Conservation (phyloP, 2,329 filamentous ascomycete species). For the Aspergillus amoenus region DNA sequence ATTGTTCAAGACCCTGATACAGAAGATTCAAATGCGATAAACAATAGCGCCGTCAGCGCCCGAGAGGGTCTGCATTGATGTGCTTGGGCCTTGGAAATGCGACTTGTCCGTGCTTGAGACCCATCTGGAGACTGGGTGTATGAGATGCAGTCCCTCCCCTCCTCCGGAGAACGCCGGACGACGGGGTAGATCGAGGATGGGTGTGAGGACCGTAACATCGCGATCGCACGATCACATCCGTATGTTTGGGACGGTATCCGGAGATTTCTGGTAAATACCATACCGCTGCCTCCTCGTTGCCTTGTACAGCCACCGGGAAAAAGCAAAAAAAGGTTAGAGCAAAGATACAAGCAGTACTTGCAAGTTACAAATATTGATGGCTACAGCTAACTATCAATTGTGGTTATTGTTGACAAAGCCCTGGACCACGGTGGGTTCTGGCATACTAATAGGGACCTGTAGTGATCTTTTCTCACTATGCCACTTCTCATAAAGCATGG, state of each 20-base stretch:
- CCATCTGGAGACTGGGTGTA: not conserved
- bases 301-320: not conserved
- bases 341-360: not conserved
- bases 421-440: not conserved
- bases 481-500: not conserved
- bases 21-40: not conserved
- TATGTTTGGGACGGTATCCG: not conserved
- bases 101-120: not conserved
- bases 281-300: not conserved
- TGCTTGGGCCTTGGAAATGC: not conserved
- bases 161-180: not conserved
- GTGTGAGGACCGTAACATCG: not conserved
- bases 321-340: not conserved
- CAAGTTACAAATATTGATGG: not conserved
- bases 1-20: not conserved
- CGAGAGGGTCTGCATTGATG: not conserved
- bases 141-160: not conserved
- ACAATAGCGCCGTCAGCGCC: not conserved
- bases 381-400: not conserved
- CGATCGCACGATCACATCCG: not conserved
- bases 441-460: not conserved
- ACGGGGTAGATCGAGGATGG: not conserved
- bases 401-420: not conserved
- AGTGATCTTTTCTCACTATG: not conserved
- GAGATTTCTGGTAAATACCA: not conserved